Conservation (phyloP, 108 stramenopile species). For the Stephanodiscus minutulus region DNA sequence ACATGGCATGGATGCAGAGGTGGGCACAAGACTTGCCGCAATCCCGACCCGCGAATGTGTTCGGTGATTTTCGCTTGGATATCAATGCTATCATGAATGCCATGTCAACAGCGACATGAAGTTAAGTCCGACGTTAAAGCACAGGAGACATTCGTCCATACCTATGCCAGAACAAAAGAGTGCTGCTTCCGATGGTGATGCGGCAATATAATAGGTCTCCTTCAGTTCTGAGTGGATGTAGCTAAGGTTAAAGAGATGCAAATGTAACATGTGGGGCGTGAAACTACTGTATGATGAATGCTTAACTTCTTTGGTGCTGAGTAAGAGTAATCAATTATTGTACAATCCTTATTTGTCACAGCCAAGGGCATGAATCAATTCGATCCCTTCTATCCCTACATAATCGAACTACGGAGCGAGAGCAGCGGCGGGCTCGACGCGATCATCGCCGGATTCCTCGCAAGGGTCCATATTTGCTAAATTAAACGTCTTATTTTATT, state of each 20-base stretch:
- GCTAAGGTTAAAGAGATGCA: not conserved
- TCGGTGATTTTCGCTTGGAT: slow-evolving; percentile 66
- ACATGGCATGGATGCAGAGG: slow-evolving; percentile 37
- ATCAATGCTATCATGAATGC: slow-evolving; percentile 58
- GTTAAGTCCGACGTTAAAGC: not conserved
- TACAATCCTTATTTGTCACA: too few relatives aligned
- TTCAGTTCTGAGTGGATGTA: not conserved
- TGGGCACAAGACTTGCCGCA: slow-evolving; percentile 67
- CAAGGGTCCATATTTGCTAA: too few relatives aligned
- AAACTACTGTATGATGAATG: too few relatives aligned
- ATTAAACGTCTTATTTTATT: too few relatives aligned
- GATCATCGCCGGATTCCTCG: too few relatives aligned
- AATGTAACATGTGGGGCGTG: too few relatives aligned
- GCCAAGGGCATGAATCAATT: too few relatives aligned
- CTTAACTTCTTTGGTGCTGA: too few relatives aligned
- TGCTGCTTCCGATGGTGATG: not conserved
- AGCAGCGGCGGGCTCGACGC: too few relatives aligned
- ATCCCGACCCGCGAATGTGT: slow-evolving; percentile 31
- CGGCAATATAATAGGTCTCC: not conserved
- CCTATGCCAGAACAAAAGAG: not conserved
- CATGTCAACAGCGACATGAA: not conserved
- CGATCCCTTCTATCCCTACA: too few relatives aligned
- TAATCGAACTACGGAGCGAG: too few relatives aligned
- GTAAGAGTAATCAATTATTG: too few relatives aligned
- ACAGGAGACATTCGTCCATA: not conserved